Evolutionary conservation across 2,329 filamentous ascomycete genomes (phyloP).

Genomic region (Penicillium concentricum): DNA sequence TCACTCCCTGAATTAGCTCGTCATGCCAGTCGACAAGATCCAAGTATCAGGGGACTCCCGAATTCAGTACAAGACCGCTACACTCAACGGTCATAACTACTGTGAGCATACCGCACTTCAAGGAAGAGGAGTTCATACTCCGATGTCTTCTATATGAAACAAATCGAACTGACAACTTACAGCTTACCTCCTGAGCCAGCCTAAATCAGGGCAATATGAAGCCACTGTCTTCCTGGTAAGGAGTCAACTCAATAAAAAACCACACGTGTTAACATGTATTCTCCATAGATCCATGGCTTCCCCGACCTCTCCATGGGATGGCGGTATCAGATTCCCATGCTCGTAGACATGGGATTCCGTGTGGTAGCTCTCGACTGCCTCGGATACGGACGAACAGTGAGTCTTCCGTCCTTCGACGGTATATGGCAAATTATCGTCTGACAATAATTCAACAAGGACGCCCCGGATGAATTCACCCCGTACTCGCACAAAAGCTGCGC

Average conservation of each 20-base stretch:
- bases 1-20: background rate
- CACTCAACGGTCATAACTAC: conserved; percentile 69
- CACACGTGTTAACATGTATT: background rate
- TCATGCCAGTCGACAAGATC: conserved; percentile 63
- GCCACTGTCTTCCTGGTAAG: conserved; percentile 56
- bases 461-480: conserved; percentile 59
- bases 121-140: background rate
- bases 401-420: conserved; percentile 8
- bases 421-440: background rate
- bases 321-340: conserved; percentile 81
- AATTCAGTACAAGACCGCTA: conserved; percentile 61
- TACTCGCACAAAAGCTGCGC: conserved; percentile 73
- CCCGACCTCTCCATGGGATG: conserved; percentile 82
- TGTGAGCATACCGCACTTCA: conserved; percentile 38
- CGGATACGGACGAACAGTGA: conserved; percentile 75
- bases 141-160: too few relatives aligned
- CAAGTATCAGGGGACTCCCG: conserved; percentile 62
- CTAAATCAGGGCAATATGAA: conserved; percentile 43
- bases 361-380: conserved; percentile 85
- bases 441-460: conserved; percentile 49
- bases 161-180: background rate
- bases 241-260: background rate
- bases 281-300: conserved; percentile 67
- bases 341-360: conserved; percentile 69
- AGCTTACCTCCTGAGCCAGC: conserved; percentile 56